These are phyloP conservation scores for Volvariella surrecta DNA, from an alignment of 1,284 basidiomycete genomes.

Conservation along the genomic window DNA sequence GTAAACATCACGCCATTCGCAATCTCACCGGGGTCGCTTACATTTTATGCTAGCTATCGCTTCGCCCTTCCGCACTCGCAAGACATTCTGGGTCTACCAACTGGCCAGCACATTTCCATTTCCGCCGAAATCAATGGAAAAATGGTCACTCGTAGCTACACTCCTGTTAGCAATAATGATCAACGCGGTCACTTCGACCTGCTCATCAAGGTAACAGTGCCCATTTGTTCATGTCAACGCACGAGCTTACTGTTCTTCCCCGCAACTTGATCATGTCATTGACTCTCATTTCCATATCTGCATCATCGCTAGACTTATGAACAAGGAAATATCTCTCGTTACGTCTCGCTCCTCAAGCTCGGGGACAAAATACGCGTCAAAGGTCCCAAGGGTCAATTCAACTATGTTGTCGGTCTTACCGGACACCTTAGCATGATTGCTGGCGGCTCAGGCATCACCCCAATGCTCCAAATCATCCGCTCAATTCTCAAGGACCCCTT, in stretches of 20 bases:
- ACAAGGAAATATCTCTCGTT: constrained; percentile 91
- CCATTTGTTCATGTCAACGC: constrained; percentile 5
- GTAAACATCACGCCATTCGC: constrained; percentile 33
- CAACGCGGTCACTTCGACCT: constrained; percentile 93
- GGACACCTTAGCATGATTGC: constrained; percentile 92
- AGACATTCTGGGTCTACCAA: constrained; percentile 85
- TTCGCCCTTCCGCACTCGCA: constrained; percentile 72
- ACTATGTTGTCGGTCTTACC: constrained; percentile 62
- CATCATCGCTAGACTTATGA: constrained; percentile 72
- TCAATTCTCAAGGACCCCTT: constrained; percentile 80
- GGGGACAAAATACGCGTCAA: constrained; percentile 86
- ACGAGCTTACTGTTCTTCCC: constrained; percentile 6
- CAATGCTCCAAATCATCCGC: constrained; percentile 96
- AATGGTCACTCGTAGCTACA: constrained; percentile 87
- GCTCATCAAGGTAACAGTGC: constrained; percentile 76
- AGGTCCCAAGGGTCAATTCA: constrained; percentile 94
- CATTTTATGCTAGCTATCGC: constrained; percentile 81
- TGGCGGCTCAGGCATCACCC: constrained; percentile 93
- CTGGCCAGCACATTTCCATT: constrained; percentile 94
- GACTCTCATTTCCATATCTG: constrained; percentile 6
- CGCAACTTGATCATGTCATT: not conserved
- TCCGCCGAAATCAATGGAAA: constrained; percentile 90
- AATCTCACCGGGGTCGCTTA: constrained; percentile 9
- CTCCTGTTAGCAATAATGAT: constrained; percentile 89
- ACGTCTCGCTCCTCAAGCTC: constrained; percentile 73